These are phyloP conservation scores for Apodospora peruviana DNA, from an alignment of 495 filamentous ascomycete species.

Conservation along the genomic window DNA sequence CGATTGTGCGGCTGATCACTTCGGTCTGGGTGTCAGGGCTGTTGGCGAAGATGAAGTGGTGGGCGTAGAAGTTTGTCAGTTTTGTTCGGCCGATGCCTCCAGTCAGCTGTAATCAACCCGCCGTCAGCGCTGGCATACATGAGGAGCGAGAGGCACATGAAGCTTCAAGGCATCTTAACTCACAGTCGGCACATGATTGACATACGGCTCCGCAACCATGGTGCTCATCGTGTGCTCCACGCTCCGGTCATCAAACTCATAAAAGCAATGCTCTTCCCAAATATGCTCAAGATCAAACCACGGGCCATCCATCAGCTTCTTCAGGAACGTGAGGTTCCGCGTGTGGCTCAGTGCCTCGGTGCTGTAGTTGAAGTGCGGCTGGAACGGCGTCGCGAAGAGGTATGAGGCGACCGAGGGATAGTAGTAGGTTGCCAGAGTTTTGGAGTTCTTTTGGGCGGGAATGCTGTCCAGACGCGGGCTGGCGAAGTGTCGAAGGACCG, in stretches of 20 bases:
- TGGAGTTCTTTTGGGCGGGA: neutral
- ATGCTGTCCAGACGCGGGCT: neutral
- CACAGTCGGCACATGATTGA: constrained; percentile 55
- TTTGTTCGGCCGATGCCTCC: constrained; percentile 67
- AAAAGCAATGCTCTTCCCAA: constrained; percentile 55
- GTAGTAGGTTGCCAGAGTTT: constrained; percentile 10
- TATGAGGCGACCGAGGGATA: constrained; percentile 24
- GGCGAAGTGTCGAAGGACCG: constrained; percentile 17
- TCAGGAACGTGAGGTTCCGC: constrained; percentile 45
- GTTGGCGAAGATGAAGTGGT: constrained; percentile 68
- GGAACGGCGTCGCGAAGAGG: constrained; percentile 38
- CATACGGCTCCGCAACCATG: constrained; percentile 56
- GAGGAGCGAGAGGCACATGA: too few species aligned
- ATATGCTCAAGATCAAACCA: constrained; percentile 55
- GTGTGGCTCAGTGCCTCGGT: constrained; percentile 45
- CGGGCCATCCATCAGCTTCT: constrained; percentile 44
- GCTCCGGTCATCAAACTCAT: constrained; percentile 48
- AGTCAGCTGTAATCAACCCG: too few species aligned
- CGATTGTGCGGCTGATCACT: constrained; percentile 65
- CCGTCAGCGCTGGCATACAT: too few species aligned
- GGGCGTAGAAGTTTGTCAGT: constrained; percentile 65
- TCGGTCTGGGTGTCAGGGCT: constrained; percentile 63
- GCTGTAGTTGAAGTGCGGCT: constrained; percentile 30
- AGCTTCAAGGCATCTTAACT: too few species aligned
- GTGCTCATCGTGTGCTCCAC: constrained; percentile 53